phyloP scores from a whole-genome alignment of 306 rosid genomes.

The Leucaena leucocephala region DNA sequence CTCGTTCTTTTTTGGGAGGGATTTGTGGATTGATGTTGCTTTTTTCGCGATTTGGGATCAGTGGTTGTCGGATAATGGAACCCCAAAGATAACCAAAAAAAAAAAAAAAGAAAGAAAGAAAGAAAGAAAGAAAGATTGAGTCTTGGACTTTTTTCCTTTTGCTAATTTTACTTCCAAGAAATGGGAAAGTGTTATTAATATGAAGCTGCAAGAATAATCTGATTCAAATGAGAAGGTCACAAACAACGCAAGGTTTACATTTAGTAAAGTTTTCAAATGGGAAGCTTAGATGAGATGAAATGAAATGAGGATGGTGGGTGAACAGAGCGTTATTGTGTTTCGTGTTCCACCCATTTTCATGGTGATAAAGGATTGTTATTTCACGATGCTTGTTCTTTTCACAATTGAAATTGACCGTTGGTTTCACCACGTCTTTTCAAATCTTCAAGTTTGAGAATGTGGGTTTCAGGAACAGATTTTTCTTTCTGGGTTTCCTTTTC shows the following conservation, averaged over 20 bases:
- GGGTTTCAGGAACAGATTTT: conserved; percentile 8
- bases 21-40: conserved; percentile 19
- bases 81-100: background rate
- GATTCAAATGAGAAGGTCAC: background rate
- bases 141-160: background rate
- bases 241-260: background rate
- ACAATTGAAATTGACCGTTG: conserved; percentile 2
- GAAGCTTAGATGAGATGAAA: background rate
- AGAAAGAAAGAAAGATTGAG: conserved; percentile 28
- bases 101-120: too few species aligned
- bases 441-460: conserved; percentile 16
- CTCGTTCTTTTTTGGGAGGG: background rate
- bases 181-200: background rate
- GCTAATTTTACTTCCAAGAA: conserved; percentile 2
- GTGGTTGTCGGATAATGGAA: background rate
- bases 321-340: background rate
- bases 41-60: background rate
- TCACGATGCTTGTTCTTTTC: background rate
- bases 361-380: conserved; percentile 1
- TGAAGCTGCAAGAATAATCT: conserved; percentile 21
- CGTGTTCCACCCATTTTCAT: background rate
- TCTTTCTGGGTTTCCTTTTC: background rate
- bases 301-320: background rate
- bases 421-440: background rate
- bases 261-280: background rate